Percentiles rank a stretch among this genome's conserved stretches.
Conservation (phyloP, 2,329 filamentous ascomycete species). For the Aureobasidium mangrovei region DNA sequence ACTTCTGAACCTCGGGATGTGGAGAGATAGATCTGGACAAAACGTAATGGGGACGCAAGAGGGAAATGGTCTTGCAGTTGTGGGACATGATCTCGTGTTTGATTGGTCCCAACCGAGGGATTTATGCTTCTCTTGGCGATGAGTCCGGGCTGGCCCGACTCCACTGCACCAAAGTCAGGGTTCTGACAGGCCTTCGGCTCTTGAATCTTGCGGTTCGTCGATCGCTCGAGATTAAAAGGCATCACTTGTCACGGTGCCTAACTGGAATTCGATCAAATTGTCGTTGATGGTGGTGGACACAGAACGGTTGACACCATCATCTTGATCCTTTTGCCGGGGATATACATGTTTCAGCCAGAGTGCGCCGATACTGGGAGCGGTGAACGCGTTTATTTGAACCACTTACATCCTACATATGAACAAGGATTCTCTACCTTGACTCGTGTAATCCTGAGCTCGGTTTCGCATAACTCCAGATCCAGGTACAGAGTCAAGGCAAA, state of each 20-base stretch:
- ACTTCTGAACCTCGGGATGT: neutral
- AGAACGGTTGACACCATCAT: neutral
- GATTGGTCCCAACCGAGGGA: neutral
- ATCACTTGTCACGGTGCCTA: neutral
- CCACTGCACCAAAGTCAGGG: neutral
- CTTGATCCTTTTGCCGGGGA: neutral
- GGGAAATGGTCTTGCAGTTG: neutral
- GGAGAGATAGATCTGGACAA: neutral
- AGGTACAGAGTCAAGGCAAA: neutral
- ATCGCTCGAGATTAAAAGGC: constrained; percentile 5
- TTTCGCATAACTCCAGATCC: neutral
- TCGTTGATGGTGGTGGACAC: constrained; percentile 4
- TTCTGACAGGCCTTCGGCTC: neutral
- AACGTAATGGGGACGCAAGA: neutral
- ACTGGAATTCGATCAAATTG: constrained; percentile 1
- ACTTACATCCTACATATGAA: neutral
- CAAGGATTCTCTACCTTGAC: too few species aligned
- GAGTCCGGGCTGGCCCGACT: neutral
- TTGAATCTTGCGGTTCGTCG: constrained; percentile 9
- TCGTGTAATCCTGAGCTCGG: neutral
- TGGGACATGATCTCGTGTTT: constrained; percentile 1
- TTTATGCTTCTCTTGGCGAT: constrained; percentile 3
- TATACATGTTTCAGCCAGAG: constrained; percentile 6
- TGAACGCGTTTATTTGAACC: constrained; percentile 5
- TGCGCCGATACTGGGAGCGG: neutral